Base-by-base conservation (phyloP, 139 green algal genomes). In the Ulvella scutata region DNA sequence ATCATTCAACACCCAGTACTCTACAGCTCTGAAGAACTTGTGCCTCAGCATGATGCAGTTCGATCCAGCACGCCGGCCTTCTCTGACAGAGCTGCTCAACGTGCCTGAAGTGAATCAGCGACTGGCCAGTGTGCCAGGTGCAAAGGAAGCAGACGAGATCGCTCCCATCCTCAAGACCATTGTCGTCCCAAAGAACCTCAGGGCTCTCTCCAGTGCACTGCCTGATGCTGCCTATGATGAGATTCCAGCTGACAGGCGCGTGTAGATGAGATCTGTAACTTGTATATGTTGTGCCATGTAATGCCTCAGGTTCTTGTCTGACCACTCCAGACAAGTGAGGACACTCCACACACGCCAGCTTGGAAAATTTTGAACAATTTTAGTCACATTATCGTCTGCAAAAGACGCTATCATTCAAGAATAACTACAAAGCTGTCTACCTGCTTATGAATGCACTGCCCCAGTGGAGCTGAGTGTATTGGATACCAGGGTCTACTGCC, bases 21-120 rank as follows among this genome's bases (percentile, higher is more conserved):
- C 44, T 7, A 62, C 29, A 7, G 44, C 44, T 7, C 44, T 62
- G n/a, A 62, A 62, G 44, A 62, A 62, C 10, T 36, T 62, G 10
- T 62, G 44, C 44, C 29, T 62, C n/a, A 62, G 44, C 44, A 62
- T 62, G 44, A 62, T 62, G 44, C 44, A 62, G 44, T 28, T 62
- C n/a, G 44, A 62, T 62, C 44, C 44, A 36, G 44, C 44, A 23
- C 29, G 33, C 4, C 29, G 44, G 44, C 44, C 44, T 7, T 31
- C 44, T 20, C 44, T 62, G n/a, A 62, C 44, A 62, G 44, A 62
- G 33, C 13, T 62, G 44, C 13, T 62, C n/a, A 62, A 62, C 44
- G 44, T 62, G 6, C 10, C 44, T 62, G 44, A 62, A 28, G 44
- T 62, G 4, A 23, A 62, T 7, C 33, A 23, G 9, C 44, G 44